Evolutionary conservation across 2,329 filamentous ascomycete species (phyloP).

Genomic region (Tolypocladium pustulatum): DNA sequence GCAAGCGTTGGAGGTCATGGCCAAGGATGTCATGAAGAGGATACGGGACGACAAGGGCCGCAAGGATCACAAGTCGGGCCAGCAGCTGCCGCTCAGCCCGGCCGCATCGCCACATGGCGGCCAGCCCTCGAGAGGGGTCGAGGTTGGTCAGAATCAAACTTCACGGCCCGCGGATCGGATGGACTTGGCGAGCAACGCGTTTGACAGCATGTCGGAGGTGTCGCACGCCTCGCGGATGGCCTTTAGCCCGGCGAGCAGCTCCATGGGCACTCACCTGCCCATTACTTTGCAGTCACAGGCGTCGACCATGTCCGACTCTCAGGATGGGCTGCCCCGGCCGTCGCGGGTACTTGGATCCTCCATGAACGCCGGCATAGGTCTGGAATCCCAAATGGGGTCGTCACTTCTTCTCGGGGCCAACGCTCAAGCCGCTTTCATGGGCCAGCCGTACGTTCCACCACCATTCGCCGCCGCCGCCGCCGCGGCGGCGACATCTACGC

Average conservation of each 20-base stretch:
- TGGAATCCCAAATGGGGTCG: conserved; percentile 25
- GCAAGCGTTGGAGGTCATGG: conserved; percentile 60
- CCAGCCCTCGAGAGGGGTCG: neutral
- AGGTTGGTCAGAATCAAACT: conserved; percentile 1
- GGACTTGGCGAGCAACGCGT: conserved; percentile 8
- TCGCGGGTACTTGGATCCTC: conserved; percentile 15
- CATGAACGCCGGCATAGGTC: conserved; percentile 12
- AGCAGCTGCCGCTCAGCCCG: conserved; percentile 2
- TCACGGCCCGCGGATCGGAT: conserved; percentile 5
- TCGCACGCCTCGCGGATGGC: conserved; percentile 12
- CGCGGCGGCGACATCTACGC: conserved; percentile 10
- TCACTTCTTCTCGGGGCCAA: conserved; percentile 28
- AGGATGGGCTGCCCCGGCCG: conserved; percentile 9
- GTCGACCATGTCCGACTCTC: conserved; percentile 8
- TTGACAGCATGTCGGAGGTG: conserved; percentile 14
- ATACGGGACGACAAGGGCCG: conserved; percentile 56
- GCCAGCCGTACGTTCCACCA: conserved; percentile 19
- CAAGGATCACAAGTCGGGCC: conserved; percentile 27
- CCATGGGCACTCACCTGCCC: conserved; percentile 10
- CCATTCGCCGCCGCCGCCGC: conserved; percentile 14
- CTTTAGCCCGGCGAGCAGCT: conserved; percentile 10
- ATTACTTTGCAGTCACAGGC: conserved; percentile 12
- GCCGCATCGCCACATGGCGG: neutral
- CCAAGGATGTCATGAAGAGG: conserved; percentile 68
- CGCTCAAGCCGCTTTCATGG: conserved; percentile 23